Conservation (phyloP, 2,329 filamentous ascomycete species). For the Arthrobotrys iridis region DNA sequence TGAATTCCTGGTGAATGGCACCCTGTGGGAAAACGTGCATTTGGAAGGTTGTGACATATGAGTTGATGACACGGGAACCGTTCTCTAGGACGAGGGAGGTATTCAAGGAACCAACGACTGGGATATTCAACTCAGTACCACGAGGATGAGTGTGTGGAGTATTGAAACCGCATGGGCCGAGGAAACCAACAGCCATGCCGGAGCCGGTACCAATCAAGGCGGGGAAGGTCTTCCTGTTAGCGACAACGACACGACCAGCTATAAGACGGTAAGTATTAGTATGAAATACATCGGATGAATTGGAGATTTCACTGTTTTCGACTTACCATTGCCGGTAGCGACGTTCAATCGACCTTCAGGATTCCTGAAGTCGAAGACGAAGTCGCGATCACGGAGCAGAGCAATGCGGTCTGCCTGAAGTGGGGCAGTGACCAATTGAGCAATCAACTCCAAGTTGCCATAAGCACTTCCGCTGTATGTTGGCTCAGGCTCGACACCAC, state of each 20-base stretch:
- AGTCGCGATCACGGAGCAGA: conserved; percentile 62
- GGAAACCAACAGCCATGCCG: conserved; percentile 67
- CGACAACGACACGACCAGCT: conserved; percentile 66
- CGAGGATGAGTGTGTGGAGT: conserved; percentile 69
- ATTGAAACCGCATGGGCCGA: conserved; percentile 61
- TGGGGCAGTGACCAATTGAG: conserved; percentile 36
- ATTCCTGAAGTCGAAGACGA: conserved; percentile 66
- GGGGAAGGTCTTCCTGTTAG: conserved; percentile 69
- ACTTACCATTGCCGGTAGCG: conserved; percentile 54
- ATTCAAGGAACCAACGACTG: conserved; percentile 49
- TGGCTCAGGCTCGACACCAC: conserved; percentile 22
- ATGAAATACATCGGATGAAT: conserved; percentile 56
- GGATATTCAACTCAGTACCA: conserved; percentile 54
- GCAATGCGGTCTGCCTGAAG: conserved; percentile 45
- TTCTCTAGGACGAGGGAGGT: conserved; percentile 53
- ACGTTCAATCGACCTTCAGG: conserved; percentile 27
- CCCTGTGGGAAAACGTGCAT: conserved; percentile 63
- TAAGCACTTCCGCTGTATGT: conserved; percentile 48
- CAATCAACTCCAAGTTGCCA: conserved; percentile 45
- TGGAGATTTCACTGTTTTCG: neutral
- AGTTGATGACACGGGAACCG: conserved; percentile 52
- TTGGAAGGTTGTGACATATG: conserved; percentile 38
- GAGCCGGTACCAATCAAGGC: conserved; percentile 67
- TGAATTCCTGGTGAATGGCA: conserved; percentile 54
- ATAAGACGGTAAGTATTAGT: conserved; percentile 57